These are phyloP conservation scores for Exophiala lecanii-corni DNA, from an alignment of 2,329 filamentous ascomycete species.

Conservation along the genomic window DNA sequence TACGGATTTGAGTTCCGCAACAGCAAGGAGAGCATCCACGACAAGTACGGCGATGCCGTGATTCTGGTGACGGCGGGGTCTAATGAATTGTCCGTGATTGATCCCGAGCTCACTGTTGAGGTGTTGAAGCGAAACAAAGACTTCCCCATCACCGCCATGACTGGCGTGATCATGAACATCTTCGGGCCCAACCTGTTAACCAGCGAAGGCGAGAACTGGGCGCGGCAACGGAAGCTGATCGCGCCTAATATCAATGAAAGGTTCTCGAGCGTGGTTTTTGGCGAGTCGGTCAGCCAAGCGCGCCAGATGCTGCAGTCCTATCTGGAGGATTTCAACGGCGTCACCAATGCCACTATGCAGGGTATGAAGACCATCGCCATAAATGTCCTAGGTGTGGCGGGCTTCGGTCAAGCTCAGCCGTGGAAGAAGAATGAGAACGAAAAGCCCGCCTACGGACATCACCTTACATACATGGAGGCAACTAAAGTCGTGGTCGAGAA, in stretches of 20 bases:
- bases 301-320: conserved; percentile 30
- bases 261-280: conserved; percentile 35
- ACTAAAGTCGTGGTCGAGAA: conserved; percentile 31
- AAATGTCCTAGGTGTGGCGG: conserved; percentile 36
- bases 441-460: conserved; percentile 12
- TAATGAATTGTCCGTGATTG: conserved; percentile 27
- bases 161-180: conserved; percentile 31
- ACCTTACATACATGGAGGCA: conserved; percentile 32
- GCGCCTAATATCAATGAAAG: conserved; percentile 36
- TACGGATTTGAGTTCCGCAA: conserved; percentile 34
- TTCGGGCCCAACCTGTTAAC: conserved; percentile 33
- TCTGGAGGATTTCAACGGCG: conserved; percentile 24
- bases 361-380: conserved; percentile 34
- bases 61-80: conserved; percentile 30
- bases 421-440: conserved; percentile 28
- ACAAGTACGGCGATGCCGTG: conserved; percentile 30
- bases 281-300: conserved; percentile 32
- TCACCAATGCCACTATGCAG: conserved; percentile 26
- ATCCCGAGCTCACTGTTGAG: conserved; percentile 30
- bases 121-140: conserved; percentile 35
- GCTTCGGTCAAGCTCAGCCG: conserved; percentile 31
- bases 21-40: conserved; percentile 26
- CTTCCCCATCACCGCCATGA: conserved; percentile 30
- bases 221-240: conserved; percentile 35
- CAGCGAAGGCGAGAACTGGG: conserved; percentile 31